Conservation (phyloP, 2,329 filamentous ascomycete species). For the Trichoderma hamatum region DNA sequence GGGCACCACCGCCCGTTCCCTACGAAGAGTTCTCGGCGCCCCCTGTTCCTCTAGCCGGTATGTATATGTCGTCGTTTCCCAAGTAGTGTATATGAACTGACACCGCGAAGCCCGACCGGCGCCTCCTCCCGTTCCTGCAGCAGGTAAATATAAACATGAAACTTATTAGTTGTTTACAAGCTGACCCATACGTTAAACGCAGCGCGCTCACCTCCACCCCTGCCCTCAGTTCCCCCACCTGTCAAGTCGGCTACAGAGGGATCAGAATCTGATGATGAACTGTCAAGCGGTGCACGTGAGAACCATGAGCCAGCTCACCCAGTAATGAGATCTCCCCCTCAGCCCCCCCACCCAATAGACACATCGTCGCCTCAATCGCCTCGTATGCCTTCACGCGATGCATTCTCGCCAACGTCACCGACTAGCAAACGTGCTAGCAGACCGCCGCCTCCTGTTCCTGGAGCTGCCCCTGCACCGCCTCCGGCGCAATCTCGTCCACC, state of each 20-base stretch:
- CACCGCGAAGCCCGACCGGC: conserved; percentile 17
- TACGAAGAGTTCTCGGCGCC: conserved; percentile 58
- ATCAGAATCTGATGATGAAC: conserved; percentile 87
- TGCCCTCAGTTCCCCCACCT: conserved; percentile 55
- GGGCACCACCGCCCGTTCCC: conserved; percentile 49
- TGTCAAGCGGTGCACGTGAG: conserved; percentile 59
- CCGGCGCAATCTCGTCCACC: conserved; percentile 63
- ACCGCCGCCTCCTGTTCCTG: conserved; percentile 63
- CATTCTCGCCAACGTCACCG: conserved; percentile 51
- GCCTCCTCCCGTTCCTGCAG: conserved; percentile 22
- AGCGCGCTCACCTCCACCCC: conserved; percentile 65
- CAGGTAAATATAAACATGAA: conserved; percentile 9
- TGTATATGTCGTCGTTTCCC: conserved; percentile 39
- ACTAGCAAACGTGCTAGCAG: conserved; percentile 60
- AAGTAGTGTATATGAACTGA: not conserved
- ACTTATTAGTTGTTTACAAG: conserved; percentile 30
- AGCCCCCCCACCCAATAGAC: conserved; percentile 33
- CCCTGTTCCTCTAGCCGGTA: conserved; percentile 63
- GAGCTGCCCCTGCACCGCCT: conserved; percentile 49
- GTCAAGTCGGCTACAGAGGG: conserved; percentile 71
- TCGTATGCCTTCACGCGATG: conserved; percentile 43
- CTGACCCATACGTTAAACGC: conserved; percentile 11
- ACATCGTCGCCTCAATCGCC: conserved; percentile 39
- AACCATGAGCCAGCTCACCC: conserved; percentile 39
- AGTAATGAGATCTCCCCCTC: conserved; percentile 43